Conservation (phyloP, 2,329 filamentous ascomycete species). For the Penicillium sp. region DNA sequence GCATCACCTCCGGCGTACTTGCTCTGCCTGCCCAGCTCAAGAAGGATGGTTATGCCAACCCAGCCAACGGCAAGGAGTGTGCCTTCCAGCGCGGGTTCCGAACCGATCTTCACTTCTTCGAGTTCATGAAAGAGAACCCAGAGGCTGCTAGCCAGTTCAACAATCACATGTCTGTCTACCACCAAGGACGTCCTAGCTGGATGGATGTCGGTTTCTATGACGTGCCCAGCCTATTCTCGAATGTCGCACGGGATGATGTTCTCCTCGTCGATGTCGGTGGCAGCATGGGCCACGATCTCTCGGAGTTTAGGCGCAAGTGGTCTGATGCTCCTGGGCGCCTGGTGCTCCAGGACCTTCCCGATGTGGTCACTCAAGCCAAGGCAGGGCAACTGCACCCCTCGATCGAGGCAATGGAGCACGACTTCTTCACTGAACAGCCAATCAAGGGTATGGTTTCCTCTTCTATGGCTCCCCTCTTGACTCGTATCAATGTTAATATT, state of each 20-base stretch:
- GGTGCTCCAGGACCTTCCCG: slow-evolving; percentile 51
- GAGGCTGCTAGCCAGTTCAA: slow-evolving; percentile 25
- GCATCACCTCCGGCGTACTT: slow-evolving; percentile 26
- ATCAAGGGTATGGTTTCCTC: slow-evolving; percentile 39
- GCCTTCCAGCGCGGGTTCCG: slow-evolving; percentile 31
- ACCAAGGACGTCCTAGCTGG: slow-evolving; percentile 31
- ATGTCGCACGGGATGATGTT: slow-evolving; percentile 17
- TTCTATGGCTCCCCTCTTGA: neutral
- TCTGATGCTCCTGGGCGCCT: slow-evolving; percentile 44
- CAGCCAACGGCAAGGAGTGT: slow-evolving; percentile 25
- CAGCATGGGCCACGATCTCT: slow-evolving; percentile 43
- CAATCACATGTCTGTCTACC: slow-evolving; percentile 31
- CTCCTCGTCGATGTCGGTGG: slow-evolving; percentile 49
- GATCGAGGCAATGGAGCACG: slow-evolving; percentile 42
- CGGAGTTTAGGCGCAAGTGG: slow-evolving; percentile 40
- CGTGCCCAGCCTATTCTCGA: slow-evolving; percentile 20
- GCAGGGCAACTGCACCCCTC: slow-evolving; percentile 10
- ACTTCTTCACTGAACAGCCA: slow-evolving; percentile 51
- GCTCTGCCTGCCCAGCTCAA: slow-evolving; percentile 30
- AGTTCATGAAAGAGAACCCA: slow-evolving; percentile 26
- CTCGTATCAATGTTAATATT: neutral
- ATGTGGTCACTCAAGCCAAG: slow-evolving; percentile 35
- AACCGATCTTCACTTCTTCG: slow-evolving; percentile 32
- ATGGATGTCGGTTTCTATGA: slow-evolving; percentile 35
- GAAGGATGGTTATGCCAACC: slow-evolving; percentile 29